Conservation (phyloP, 257 asterid genomes). For the Capsicum rhomboideum region DNA sequence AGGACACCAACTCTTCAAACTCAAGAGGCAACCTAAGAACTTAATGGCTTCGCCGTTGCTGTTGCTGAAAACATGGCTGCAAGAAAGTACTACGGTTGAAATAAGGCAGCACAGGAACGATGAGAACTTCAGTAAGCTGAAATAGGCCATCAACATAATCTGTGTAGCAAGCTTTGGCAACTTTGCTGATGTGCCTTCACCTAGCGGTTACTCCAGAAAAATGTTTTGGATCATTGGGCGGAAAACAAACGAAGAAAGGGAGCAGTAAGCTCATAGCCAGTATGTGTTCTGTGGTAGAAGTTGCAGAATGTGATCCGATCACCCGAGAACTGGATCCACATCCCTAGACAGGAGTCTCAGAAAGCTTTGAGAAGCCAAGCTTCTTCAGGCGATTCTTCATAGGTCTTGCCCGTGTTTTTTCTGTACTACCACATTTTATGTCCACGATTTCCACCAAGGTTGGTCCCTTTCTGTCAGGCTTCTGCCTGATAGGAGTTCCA, state of each 20-base stretch:
- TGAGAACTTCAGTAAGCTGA: slow-evolving; percentile 16
- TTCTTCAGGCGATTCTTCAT: slow-evolving; percentile 56
- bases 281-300: slow-evolving; percentile 42
- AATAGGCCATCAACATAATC: slow-evolving; percentile 6
- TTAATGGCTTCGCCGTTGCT: slow-evolving; percentile 2
- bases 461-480: slow-evolving; percentile 34
- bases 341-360: slow-evolving; percentile 29
- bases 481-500: slow-evolving; percentile 51
- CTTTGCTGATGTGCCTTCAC: slow-evolving; percentile 12
- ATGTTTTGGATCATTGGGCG: slow-evolving; percentile 15
- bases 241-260: slow-evolving; percentile 32
- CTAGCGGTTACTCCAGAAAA: slow-evolving; percentile 10
- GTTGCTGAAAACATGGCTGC: slow-evolving; percentile 19
- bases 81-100: slow-evolving; percentile 20
- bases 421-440: slow-evolving; percentile 58
- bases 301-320: slow-evolving; percentile 33
- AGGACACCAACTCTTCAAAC: slow-evolving; percentile 1
- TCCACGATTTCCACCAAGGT: slow-evolving; percentile 62
- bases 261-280: slow-evolving; percentile 37
- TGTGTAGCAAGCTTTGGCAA: slow-evolving; percentile 6
- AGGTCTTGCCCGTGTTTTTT: slow-evolving; percentile 49
- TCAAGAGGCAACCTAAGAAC: slow-evolving; percentile 14
- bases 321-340: slow-evolving; percentile 13
- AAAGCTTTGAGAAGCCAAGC: slow-evolving; percentile 57
- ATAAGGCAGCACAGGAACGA: slow-evolving; percentile 24